Base-by-base conservation (phyloP, 176 grass and related monocot genomes). In the Elymus sibiricus region DNA sequence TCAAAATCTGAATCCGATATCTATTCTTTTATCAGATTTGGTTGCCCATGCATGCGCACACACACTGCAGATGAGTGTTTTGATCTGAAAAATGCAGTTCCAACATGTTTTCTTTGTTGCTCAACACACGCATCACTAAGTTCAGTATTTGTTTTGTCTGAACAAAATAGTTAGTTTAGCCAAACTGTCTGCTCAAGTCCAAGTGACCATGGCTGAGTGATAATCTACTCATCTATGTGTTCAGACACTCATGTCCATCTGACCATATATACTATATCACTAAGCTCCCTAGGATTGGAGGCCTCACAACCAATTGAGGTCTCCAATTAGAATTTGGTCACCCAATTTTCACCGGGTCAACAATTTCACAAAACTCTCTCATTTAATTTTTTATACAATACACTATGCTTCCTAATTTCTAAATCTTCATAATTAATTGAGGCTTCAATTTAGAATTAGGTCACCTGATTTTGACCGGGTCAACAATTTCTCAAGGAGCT, bases 1-100 rank as follows among this genome's bases (percentile, higher is more conserved):
- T 87, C 85, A 81, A 84, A 87, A 91, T 91, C 85, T 84, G 69
- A 79, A 90, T 74, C 63, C 53, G 26, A 34, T 60, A 64, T 7
- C 5, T 5, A 53, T 72, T 86, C 32, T 60, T 42, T 9, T 79
- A 60, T 74, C 67, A 83, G 43, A 84, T 68, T 68, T 80, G 60
- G 26, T 83, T 9, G 42, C 25, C 15, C 64, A 71, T 17, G 17
- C 15, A 51, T 1, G 7, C 5, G 0, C 49, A 2, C 80, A 29
- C 51, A 59, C 67, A 25, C n/a, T 28, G 24, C 59, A 76, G 75
- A 37, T 16, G 42, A 77, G n/a, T 64, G 69, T 4, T 39, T 31
- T 78, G 22, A 62, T 28, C 51, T 78, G 53, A 56, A 73, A 53
- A 79, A 64, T 64, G 11, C 76, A 17, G 35, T 73, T 55, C 62